Conservation (phyloP, 176 grass and related monocot species). For the Phoenix roebelenii region DNA sequence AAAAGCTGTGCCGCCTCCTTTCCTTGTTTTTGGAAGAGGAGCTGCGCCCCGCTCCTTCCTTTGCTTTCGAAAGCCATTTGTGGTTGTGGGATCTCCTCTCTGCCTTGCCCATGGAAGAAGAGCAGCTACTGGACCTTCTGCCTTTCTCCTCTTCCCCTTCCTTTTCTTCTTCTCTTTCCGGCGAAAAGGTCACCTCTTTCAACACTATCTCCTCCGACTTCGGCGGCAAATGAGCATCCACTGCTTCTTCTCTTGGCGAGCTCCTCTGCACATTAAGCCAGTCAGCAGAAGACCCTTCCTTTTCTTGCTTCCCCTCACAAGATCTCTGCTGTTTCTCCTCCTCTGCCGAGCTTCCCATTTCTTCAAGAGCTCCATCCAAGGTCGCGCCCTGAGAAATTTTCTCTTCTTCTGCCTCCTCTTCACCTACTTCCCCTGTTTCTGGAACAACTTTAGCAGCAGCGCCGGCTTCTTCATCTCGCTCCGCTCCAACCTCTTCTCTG, state of each 20-base stretch:
- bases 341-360: slow-evolving; percentile 2
- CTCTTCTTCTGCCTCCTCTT: slow-evolving; percentile 22
- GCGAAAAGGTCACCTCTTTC: background rate
- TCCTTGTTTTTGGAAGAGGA: slow-evolving; percentile 40
- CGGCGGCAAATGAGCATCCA: background rate
- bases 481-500: background rate
- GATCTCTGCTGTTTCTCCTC: background rate
- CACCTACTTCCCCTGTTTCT: slow-evolving; percentile 21
- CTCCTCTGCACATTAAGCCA: no score
- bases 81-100: slow-evolving; percentile 52
- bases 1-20: slow-evolving; percentile 70
- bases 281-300: slow-evolving; percentile 2
- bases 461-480: slow-evolving; percentile 6
- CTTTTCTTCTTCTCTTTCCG: slow-evolving; percentile 4
- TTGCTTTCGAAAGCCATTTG: background rate
- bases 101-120: slow-evolving; percentile 37
- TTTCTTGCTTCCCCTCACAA: slow-evolving; percentile 4
- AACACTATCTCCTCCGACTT: background rate
- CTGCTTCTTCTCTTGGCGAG: no score
- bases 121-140: slow-evolving; percentile 24
- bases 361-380: slow-evolving; percentile 5
- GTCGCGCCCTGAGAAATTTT: slow-evolving; percentile 12
- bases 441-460: slow-evolving; percentile 5
- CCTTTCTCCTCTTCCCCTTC: slow-evolving; percentile 27
- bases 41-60: slow-evolving; percentile 29